phyloP scores from a whole-genome alignment of 345 rosid species.

The Eucalyptus camaldulensis region DNA sequence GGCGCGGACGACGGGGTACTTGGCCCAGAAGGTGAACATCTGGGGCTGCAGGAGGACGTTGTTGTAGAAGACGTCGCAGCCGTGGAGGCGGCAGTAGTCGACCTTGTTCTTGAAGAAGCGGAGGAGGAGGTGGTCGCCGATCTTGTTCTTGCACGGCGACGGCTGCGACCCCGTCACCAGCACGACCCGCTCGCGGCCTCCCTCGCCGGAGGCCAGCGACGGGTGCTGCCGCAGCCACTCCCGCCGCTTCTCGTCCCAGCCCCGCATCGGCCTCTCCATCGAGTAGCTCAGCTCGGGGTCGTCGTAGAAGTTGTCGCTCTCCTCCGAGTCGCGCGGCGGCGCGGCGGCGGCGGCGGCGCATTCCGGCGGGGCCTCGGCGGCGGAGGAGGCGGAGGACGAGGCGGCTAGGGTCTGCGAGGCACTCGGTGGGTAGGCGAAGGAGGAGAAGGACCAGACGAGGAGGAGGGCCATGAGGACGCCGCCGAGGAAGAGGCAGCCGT shows the following conservation, averaged over 20 bases:
- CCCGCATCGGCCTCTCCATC: constrained; percentile 36
- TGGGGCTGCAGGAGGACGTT: constrained; percentile 67
- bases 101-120: constrained; percentile 87
- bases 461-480: constrained; percentile 52
- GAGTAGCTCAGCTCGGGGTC: constrained; percentile 57
- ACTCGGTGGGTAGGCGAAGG: constrained; percentile 14
- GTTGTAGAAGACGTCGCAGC: constrained; percentile 75
- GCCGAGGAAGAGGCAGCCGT: constrained; percentile 45
- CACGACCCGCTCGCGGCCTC: constrained; percentile 39
- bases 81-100: constrained; percentile 83
- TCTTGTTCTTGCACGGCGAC: constrained; percentile 65
- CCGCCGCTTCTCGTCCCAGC: constrained; percentile 76
- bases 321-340: constrained; percentile 37
- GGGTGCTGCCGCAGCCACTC: constrained; percentile 72
- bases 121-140: constrained; percentile 82
- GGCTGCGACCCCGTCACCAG: constrained; percentile 86
- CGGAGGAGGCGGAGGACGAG: neutral
- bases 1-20: constrained; percentile 61
- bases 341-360: neutral
- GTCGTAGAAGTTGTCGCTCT: constrained; percentile 46
- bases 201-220: constrained; percentile 35
- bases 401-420: neutral
- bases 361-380: neutral
- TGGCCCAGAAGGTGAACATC: constrained; percentile 80
- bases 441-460: constrained; percentile 60